A percentile compares a stretch with the other conserved stretches of the same genome.
Conservation (phyloP, 2,329 filamentous ascomycete genomes). For the Claviceps arundinis region DNA sequence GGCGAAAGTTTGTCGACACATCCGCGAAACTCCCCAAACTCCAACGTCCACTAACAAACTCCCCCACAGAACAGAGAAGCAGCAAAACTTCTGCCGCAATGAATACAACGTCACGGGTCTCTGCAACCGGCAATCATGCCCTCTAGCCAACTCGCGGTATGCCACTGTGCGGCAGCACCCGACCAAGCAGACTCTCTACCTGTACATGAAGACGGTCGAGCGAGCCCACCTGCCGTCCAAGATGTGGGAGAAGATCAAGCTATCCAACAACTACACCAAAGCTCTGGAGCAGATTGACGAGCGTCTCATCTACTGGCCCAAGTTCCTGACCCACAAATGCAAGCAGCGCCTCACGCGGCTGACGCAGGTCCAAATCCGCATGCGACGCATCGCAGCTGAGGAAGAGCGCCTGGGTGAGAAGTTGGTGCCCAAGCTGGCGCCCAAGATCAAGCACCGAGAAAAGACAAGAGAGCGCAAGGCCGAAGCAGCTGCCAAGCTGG, state of each 20-base stretch:
- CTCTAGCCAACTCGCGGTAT: conserved; percentile 83
- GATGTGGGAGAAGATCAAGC: conserved; percentile 86
- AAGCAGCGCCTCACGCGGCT: conserved; percentile 89
- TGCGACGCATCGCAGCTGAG: conserved; percentile 71
- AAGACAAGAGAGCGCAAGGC: conserved; percentile 64
- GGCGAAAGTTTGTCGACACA: too few species aligned
- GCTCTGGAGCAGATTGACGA: conserved; percentile 81
- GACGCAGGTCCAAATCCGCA: conserved; percentile 78
- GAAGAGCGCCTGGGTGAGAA: conserved; percentile 81
- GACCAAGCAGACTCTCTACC: conserved; percentile 69
- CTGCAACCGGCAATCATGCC: conserved; percentile 79
- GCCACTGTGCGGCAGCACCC: conserved; percentile 80
- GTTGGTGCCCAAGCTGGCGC: conserved; percentile 76
- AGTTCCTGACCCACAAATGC: conserved; percentile 86
- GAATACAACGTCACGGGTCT: conserved; percentile 79
- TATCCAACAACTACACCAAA: conserved; percentile 81
- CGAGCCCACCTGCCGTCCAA: conserved; percentile 78
- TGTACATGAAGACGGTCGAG: conserved; percentile 94
- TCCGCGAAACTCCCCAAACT: not conserved
- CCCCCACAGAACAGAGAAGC: conserved; percentile 57
- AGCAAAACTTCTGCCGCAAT: conserved; percentile 90
- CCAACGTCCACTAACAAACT: conserved; percentile 18
- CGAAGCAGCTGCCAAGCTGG: conserved; percentile 78
- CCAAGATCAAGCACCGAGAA: conserved; percentile 72
- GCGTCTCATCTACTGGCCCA: conserved; percentile 83